Evolutionary conservation across 371 early-diverging fungal genomes (phyloP).

Genomic region (Circinella minor): DNA sequence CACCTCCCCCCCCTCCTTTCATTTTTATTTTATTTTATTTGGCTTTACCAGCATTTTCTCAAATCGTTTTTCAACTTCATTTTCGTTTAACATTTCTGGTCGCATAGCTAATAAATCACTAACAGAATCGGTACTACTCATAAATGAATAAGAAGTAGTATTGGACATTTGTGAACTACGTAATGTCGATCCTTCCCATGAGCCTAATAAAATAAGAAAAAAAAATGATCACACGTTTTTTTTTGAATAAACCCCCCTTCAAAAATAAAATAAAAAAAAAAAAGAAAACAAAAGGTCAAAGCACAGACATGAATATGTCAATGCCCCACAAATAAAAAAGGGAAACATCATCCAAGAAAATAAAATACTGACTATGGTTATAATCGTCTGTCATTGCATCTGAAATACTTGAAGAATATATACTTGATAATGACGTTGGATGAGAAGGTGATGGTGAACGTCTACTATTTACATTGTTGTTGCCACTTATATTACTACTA

Average conservation of each 20-base stretch:
- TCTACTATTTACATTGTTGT: neutral
- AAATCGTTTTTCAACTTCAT: slow-evolving; percentile 48
- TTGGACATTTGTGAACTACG: slow-evolving; percentile 28
- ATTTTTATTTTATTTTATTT: neutral
- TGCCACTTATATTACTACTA: slow-evolving; percentile 3
- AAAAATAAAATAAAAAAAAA: neutral
- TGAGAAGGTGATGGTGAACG: slow-evolving; percentile 13
- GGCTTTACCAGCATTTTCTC: slow-evolving; percentile 56
- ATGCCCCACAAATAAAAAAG: too few relatives aligned
- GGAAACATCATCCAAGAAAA: too few relatives aligned
- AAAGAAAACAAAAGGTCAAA: too few relatives aligned
- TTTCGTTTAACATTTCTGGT: slow-evolving; percentile 19
- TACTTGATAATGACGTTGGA: slow-evolving; percentile 16
- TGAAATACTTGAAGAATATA: slow-evolving; percentile 18
- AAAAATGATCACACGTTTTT: neutral
- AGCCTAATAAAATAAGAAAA: slow-evolving; percentile 8
- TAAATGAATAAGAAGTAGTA: slow-evolving; percentile 10
- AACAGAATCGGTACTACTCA: slow-evolving; percentile 19
- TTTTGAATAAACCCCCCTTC: too few relatives aligned
- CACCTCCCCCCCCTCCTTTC: too few relatives aligned
- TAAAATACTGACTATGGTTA: slow-evolving; percentile 11
- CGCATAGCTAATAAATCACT: slow-evolving; percentile 11
- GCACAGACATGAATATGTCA: too few relatives aligned
- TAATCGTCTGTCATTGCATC: slow-evolving; percentile 23
- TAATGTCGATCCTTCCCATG: slow-evolving; percentile 20